phyloP scores from a whole-genome alignment of 495 filamentous ascomycete species.

The Penicillium canescens region DNA sequence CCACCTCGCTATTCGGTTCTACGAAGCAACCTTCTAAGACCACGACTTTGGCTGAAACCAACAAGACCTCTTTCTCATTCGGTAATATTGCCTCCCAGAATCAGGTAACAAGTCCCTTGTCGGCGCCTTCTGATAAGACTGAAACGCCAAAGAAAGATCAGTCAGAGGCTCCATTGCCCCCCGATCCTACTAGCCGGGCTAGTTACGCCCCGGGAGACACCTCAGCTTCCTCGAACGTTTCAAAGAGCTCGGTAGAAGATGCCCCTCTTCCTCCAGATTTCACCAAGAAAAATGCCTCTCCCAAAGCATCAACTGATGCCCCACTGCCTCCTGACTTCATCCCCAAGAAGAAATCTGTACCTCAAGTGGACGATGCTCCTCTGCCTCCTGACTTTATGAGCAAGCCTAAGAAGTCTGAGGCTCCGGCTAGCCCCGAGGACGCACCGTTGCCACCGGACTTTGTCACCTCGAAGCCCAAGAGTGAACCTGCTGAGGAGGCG shows the following conservation, averaged over 20 bases:
- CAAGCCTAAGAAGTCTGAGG: conserved; percentile 22
- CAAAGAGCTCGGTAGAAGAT: conserved; percentile 49
- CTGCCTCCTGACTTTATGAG: conserved; percentile 61
- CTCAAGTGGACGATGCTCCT: conserved; percentile 42
- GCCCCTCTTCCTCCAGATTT: conserved; percentile 45
- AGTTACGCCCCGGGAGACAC: conserved; percentile 65
- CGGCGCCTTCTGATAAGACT: conserved; percentile 42
- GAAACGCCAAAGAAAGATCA: conserved; percentile 26
- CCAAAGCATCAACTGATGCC: conserved; percentile 45
- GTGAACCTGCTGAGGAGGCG: conserved; percentile 22
- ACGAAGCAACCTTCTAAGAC: conserved; percentile 30
- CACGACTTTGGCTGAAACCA: conserved; percentile 31
- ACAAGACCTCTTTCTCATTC: conserved; percentile 40
- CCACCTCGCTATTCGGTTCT: conserved; percentile 38
- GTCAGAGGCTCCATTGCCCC: conserved; percentile 65
- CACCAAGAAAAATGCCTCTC: conserved; percentile 19
- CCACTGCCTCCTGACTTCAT: conserved; percentile 49
- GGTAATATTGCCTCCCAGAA: conserved; percentile 29
- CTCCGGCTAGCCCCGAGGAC: conserved; percentile 21
- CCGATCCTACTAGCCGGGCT: conserved; percentile 72
- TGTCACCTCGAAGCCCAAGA: conserved; percentile 23
- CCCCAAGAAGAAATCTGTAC: conserved; percentile 1
- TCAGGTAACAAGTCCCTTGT: conserved; percentile 28
- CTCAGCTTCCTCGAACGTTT: conserved; percentile 63
- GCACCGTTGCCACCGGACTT: conserved; percentile 44